phyloP scores from a whole-genome alignment of 2,329 filamentous ascomycete genomes.

The Cercospora sp. region DNA sequence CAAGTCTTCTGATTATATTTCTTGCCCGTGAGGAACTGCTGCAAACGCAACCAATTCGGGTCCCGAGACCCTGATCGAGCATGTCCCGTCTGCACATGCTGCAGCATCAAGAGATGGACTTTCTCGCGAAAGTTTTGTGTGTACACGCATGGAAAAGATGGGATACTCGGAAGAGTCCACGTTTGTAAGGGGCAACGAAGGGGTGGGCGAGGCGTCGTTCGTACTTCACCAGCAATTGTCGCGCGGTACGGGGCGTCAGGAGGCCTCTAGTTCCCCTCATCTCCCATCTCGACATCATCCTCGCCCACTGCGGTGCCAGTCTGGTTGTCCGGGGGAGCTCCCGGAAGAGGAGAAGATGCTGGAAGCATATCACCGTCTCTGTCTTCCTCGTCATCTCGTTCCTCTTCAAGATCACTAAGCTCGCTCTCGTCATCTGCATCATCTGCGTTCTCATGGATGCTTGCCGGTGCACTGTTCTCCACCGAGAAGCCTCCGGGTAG shows the following conservation, averaged over 20 bases:
- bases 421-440: constrained; percentile 58
- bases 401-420: constrained; percentile 54
- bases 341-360: constrained; percentile 4
- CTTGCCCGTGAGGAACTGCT: background rate
- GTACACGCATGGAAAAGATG: background rate
- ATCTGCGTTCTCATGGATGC: constrained; percentile 54
- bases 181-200: background rate
- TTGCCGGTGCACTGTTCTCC: constrained; percentile 58
- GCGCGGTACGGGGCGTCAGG: background rate
- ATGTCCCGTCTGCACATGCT: background rate
- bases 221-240: background rate
- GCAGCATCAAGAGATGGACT: background rate
- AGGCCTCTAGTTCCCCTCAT: constrained; percentile 19
- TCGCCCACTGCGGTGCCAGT: constrained; percentile 17
- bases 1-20: background rate
- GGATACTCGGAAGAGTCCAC: background rate
- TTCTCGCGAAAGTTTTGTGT: background rate
- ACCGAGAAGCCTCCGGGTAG: constrained; percentile 38
- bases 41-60: background rate
- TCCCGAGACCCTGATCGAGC: background rate
- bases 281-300: constrained; percentile 29
- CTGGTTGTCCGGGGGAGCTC: constrained; percentile 22
- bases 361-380: background rate
- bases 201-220: background rate
- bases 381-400: constrained; percentile 1